These are phyloP conservation scores for Colletotrichum plurivorum DNA, from an alignment of 2,329 filamentous ascomycete species.

Conservation along the genomic window DNA sequence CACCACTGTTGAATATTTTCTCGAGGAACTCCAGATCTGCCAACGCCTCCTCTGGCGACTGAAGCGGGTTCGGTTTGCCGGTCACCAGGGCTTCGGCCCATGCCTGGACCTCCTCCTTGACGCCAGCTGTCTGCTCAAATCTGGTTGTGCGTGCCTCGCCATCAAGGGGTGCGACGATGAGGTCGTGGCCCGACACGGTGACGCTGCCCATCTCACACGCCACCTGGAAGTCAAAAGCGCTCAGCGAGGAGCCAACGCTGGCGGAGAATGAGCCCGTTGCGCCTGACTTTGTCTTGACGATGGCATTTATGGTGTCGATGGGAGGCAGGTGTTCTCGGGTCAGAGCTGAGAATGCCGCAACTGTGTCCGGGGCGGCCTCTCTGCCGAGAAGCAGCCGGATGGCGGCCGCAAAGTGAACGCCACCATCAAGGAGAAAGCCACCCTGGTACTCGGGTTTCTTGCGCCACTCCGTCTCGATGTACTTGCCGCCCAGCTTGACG, in stretches of 20 bases:
- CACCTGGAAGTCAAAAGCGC: conserved; percentile 68
- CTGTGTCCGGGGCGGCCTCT: conserved; percentile 55
- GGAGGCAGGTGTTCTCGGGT: conserved; percentile 70
- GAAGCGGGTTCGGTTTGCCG: conserved; percentile 64
- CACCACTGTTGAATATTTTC: conserved; percentile 63
- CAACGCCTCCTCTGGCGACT: conserved; percentile 71
- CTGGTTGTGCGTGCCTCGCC: conserved; percentile 51
- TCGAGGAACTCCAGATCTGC: conserved; percentile 73
- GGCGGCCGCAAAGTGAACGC: conserved; percentile 79
- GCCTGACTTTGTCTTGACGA: conserved; percentile 67
- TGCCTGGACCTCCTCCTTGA: conserved; percentile 72
- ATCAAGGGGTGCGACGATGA: conserved; percentile 54
- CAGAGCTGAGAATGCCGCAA: conserved; percentile 66
- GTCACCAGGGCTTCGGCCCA: conserved; percentile 69
- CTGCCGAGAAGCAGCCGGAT: conserved; percentile 70
- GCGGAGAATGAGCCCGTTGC: conserved; percentile 69
- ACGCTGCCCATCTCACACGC: conserved; percentile 72
- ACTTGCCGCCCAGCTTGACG: conserved; percentile 50
- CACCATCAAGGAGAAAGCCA: conserved; percentile 82
- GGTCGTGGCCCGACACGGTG: conserved; percentile 59
- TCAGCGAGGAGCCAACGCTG: conserved; percentile 70
- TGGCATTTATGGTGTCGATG: conserved; percentile 76
- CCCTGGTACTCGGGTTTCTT: conserved; percentile 80
- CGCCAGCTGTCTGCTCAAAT: conserved; percentile 66
- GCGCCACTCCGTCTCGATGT: conserved; percentile 63